Percentiles rank a stretch among this genome's conserved stretches.
Conservation (phyloP, 345 rosid species). For the Gossypium stocksii region DNA sequence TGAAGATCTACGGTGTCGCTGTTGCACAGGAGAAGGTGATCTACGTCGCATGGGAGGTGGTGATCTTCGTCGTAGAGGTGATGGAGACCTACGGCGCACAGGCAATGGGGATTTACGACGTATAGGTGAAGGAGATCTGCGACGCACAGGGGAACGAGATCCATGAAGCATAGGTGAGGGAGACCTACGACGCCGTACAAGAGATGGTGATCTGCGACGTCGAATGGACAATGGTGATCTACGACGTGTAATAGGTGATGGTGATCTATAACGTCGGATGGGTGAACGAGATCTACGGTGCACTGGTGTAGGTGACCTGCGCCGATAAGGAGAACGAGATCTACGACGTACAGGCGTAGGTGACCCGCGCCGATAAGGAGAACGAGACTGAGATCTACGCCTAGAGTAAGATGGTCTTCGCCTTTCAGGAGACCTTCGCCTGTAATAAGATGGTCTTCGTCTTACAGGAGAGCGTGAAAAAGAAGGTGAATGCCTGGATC, state of each 20-base stretch:
- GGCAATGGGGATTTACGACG: slow-evolving; percentile 36
- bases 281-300: slow-evolving; percentile 25
- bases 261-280: slow-evolving; percentile 16
- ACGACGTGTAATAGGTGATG: slow-evolving; percentile 15
- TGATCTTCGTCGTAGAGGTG: slow-evolving; percentile 28
- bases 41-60: slow-evolving; percentile 25
- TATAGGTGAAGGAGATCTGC: slow-evolving; percentile 36
- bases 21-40: slow-evolving; percentile 33
- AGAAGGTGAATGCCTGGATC: slow-evolving; percentile 41
- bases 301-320: slow-evolving; percentile 27
- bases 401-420: slow-evolving; percentile 30
- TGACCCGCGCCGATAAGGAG: slow-evolving; percentile 10
- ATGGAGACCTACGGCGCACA: slow-evolving; percentile 30
- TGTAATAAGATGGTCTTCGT: slow-evolving; percentile 28
- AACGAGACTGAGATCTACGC: slow-evolving; percentile 13
- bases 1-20: slow-evolving; percentile 36
- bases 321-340: slow-evolving; percentile 27
- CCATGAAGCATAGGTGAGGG: slow-evolving; percentile 28
- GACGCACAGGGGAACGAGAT: slow-evolving; percentile 29
- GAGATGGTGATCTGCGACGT: slow-evolving; percentile 22
- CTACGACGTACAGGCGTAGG: slow-evolving; percentile 17
- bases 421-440: slow-evolving; percentile 26
- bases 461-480: slow-evolving; percentile 40
- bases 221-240: slow-evolving; percentile 24
- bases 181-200: slow-evolving; percentile 29